Conservation (phyloP, 345 rosid genomes). For the Turritis glabra region DNA sequence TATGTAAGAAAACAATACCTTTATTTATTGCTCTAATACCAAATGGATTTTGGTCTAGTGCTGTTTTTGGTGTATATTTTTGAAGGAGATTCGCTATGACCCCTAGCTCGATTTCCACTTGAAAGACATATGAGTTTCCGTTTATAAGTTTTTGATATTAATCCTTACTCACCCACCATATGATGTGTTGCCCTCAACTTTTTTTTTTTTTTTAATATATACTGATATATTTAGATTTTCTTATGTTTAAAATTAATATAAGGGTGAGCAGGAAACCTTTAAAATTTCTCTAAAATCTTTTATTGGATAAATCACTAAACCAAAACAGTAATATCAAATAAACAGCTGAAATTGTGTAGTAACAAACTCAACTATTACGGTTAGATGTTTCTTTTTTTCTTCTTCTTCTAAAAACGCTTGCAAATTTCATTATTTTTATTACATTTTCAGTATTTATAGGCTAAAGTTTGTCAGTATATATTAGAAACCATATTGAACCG, state of each 20-base stretch:
- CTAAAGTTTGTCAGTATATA: not conserved
- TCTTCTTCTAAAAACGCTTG: not conserved
- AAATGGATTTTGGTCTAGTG: not conserved
- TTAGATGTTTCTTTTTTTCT: not conserved
- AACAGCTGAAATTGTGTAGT: not conserved
- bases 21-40: not conserved
- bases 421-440: not conserved
- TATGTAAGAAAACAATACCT: no score
- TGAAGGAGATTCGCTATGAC: not conserved
- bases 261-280: not conserved
- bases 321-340: not conserved
- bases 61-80: not conserved
- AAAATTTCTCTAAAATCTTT: not conserved
- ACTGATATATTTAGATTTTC: not conserved
- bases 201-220: not conserved
- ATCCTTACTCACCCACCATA: not conserved
- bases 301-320: not conserved
- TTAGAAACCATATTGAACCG: conserved; percentile 8
- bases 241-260: not conserved
- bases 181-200: not conserved
- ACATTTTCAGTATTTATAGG: not conserved
- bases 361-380: not conserved
- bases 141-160: not conserved
- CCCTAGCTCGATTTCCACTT: not conserved
- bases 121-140: not conserved